Evolutionary conservation across 23 red algal genomes (phyloP), one percentile per base, ranked within the genome.

Genomic region (Pyropia yezoensis): DNA sequence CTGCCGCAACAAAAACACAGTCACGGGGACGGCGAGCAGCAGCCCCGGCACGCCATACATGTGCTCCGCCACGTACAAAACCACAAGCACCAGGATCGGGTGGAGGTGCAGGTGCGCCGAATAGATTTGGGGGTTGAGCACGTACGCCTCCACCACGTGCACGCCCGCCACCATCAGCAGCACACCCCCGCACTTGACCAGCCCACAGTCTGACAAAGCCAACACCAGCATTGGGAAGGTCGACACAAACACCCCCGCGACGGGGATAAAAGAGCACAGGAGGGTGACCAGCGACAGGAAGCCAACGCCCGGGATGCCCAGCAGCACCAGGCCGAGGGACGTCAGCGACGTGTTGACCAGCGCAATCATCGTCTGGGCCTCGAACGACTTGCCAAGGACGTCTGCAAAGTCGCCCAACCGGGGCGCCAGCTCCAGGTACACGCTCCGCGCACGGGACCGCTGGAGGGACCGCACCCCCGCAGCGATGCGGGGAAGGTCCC

Each of bases 351-450:
- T 96, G 71, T 96, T 96, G 15, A 90, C 85, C 1, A 90, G 69
- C 11, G 92, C 92, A 61, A 96, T 96, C n/a, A 96, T 88, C 15
- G 75, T 74, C 74, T 96, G 92, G 24, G 92, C 92, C 59, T 96
- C 92, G 61, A 96, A 96, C 19, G 78, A 74, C 54, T 88, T 88
- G 33, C 92, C 92, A 7, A 96, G 66, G 22, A 96, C 80, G 53
- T 58, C 80, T 27, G 67, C 73, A 75, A 96, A 89, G 34, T 96
- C 80, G 26, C 66, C 56, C 23, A 96, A 39, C 14, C 73, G 66
- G 22, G 92, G 92, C 15, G 85, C 84, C 50, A 96, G 60, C 69
- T 96, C 92, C 57, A 76, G 63, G 53, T 90, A 96, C 12, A 69
- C 78, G 15, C 66, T 75, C 7, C 73, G 69, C 47, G 90, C 23